A percentile compares a stretch with the other conserved stretches of the same genome.
These are phyloP conservation scores for Capsicum baccatum DNA, from an alignment of 257 asterid genomes.

Conservation along the genomic window DNA sequence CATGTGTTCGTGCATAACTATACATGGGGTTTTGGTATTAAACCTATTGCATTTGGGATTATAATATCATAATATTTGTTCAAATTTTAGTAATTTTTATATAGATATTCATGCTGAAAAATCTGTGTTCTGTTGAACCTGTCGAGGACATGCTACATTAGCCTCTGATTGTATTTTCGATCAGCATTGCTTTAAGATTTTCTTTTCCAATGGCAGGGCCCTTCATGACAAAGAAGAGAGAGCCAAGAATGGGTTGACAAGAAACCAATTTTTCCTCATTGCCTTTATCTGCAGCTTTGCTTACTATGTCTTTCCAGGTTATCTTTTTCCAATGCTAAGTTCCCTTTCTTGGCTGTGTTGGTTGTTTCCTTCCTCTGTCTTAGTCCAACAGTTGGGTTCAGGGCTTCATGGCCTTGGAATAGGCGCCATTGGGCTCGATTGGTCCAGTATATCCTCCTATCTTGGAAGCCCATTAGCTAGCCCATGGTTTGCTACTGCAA, in stretches of 20 bases:
- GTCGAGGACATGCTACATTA: background rate
- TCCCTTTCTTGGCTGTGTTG: conserved; percentile 95
- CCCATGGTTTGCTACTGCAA: conserved; percentile 99
- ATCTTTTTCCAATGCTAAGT: conserved; percentile 77
- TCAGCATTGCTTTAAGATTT: background rate
- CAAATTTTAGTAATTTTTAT: too few relatives aligned
- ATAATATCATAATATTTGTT: too few relatives aligned
- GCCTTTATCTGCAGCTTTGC: conserved; percentile 89
- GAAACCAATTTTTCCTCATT: conserved; percentile 85
- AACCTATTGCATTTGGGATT: too few relatives aligned
- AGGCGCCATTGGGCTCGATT: conserved; percentile 92
- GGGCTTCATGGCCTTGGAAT: conserved; percentile 92
- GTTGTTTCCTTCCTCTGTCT: conserved; percentile 72
- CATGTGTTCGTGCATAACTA: too few relatives aligned
- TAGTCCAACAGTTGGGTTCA: conserved; percentile 91
- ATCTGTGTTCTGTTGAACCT: background rate
- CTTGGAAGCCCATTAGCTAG: conserved; percentile 97
- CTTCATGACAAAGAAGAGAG: conserved; percentile 90
- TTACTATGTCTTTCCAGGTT: conserved; percentile 91
- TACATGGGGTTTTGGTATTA: too few relatives aligned
- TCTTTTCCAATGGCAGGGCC: conserved; percentile 61
- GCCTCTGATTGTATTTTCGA: background rate
- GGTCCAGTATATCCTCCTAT: conserved; percentile 93
- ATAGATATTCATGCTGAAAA: too few relatives aligned
- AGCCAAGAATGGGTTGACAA: conserved; percentile 62